phyloP scores from a whole-genome alignment of 768 basidiomycete species.

The Leucocoprinus birnbaumii region DNA sequence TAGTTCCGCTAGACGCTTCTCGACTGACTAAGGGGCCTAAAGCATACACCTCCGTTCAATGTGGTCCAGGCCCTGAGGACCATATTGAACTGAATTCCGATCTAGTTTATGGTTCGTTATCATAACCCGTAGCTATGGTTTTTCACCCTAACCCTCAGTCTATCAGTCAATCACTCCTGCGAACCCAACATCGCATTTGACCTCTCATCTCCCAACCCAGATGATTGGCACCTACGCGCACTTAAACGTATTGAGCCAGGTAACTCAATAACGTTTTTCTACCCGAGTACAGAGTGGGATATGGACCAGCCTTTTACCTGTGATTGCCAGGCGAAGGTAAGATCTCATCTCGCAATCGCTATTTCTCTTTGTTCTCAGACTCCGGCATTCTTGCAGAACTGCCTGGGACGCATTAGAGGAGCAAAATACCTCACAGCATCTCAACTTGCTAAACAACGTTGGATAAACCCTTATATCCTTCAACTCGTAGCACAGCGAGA shows the following conservation, averaged over 20 bases:
- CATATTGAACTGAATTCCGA: conserved; percentile 61
- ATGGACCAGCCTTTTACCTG: conserved; percentile 65
- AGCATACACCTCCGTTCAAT: conserved; percentile 53
- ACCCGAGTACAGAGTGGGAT: conserved; percentile 68
- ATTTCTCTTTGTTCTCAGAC: background rate
- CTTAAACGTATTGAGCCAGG: conserved; percentile 35
- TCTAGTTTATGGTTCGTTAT: conserved; percentile 48
- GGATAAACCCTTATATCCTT: conserved; percentile 42
- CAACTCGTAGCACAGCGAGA: conserved; percentile 26
- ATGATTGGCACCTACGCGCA: conserved; percentile 48
- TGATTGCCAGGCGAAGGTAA: conserved; percentile 40
- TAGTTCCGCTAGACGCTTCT: conserved; percentile 27
- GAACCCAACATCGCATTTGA: conserved; percentile 57
- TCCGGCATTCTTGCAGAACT: conserved; percentile 42
- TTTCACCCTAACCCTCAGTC: background rate
- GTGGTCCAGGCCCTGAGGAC: conserved; percentile 38
- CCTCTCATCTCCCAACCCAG: conserved; percentile 35
- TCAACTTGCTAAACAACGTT: conserved; percentile 33
- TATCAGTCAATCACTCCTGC: conserved; percentile 60
- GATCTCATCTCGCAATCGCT: background rate
- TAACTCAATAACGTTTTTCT: conserved; percentile 54
- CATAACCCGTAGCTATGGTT: background rate
- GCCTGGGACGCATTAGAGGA: conserved; percentile 42
- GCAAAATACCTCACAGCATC: conserved; percentile 38
- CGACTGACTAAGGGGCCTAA: conserved; percentile 27